phyloP scores from a whole-genome alignment of 2,329 filamentous ascomycete genomes.

The Botryotinia calthae region DNA sequence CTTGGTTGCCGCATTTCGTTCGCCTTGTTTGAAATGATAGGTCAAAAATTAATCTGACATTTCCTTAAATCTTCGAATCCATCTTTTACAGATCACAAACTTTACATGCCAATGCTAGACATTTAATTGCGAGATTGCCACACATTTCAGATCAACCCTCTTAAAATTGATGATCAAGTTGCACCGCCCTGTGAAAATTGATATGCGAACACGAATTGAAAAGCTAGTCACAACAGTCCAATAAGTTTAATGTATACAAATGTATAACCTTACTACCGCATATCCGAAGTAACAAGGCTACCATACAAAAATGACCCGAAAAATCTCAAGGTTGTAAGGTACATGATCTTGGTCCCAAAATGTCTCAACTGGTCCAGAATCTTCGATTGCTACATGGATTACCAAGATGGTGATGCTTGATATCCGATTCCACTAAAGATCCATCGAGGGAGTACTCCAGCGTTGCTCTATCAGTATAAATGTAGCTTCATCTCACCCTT shows the following conservation, averaged over 20 bases:
- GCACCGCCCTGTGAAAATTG: background rate
- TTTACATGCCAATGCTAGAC: slow-evolving; percentile 1
- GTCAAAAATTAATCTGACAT: slow-evolving; percentile 9
- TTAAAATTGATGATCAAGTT: background rate
- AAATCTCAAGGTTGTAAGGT: background rate
- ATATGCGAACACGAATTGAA: background rate
- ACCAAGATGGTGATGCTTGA: slow-evolving; percentile 12
- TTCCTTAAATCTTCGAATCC: background rate
- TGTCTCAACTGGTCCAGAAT: slow-evolving; percentile 6
- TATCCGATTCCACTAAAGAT: background rate
- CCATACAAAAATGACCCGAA: slow-evolving; percentile 5
- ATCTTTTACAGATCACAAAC: background rate
- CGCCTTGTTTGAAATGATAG: slow-evolving; percentile 21
- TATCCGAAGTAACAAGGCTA: slow-evolving; percentile 15
- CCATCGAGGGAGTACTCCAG: background rate
- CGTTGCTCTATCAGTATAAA: background rate
- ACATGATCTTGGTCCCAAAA: slow-evolving; percentile 12
- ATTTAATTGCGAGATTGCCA: slow-evolving; percentile 6
- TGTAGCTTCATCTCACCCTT: slow-evolving; percentile 9
- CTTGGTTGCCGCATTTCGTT: slow-evolving; percentile 11
- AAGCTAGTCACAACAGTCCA: slow-evolving; percentile 6
- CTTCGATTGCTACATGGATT: background rate
- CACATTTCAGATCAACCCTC: background rate
- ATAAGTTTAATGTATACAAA: background rate
- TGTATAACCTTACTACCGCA: background rate